Base-by-base conservation (phyloP, 148 eudicot species). In the Rhododendron henanense region DNA sequence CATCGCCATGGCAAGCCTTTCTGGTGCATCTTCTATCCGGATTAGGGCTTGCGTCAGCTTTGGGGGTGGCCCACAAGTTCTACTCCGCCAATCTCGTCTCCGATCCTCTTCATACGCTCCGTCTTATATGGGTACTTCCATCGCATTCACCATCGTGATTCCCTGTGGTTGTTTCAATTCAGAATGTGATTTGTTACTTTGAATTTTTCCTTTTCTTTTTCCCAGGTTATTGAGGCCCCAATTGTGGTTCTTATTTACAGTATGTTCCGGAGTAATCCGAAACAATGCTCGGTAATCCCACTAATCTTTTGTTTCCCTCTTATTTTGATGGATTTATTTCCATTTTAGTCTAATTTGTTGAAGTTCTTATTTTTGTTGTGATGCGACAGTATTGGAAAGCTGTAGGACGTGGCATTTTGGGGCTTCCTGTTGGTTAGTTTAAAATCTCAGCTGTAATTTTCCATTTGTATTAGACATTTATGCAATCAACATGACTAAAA, bases 361-460 rank as follows among this genome's bases (percentile, higher is more conserved):
- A 13, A 76, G 48, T 79, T 87, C 73, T 48, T 61, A 3, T 16
- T 73, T 86, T 81, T 69, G 2, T 76, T 57, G 55, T 79, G 74
- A 44, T 80, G 74, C 88, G 47, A 21, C 90, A 96, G 97, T 96
- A 93, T 87, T 89, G 91, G 87, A 96, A 90, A 94, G 98, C 99
- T 44, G 93, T 94, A 18, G 94, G 87, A 35, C 89, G 97, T 81
- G 98, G 98, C 57, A 35, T 96, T 57, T 79, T 96, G 78, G 96
- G 91, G 51, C 94, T 95, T 84, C 92, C 90, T 84, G 86, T 87
- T 51, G 99, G 99, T 96, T 81, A 87, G 96, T 88, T 41, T 87
- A 23, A 37, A 67, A 79, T 87, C 50, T 63, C 71, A 78, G 35
- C 33, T 84, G 23, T 23, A 11, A 63, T 81, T 35, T 82, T 23